phyloP scores from a whole-genome alignment of 2,329 filamentous ascomycete genomes.

The Camptophora hylomeconis region DNA sequence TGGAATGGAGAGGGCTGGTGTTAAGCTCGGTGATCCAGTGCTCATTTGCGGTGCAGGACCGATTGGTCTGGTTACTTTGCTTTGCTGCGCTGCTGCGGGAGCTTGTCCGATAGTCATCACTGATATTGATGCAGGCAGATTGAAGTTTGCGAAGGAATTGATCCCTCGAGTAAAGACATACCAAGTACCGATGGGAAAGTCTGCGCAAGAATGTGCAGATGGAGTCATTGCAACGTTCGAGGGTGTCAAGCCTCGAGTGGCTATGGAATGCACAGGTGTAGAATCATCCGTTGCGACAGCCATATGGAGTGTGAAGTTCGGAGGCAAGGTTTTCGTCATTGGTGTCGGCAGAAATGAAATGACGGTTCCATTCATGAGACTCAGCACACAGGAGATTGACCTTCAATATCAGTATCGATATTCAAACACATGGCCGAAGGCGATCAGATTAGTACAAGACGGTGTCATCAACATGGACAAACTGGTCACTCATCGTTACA shows the following conservation, averaged over 20 bases:
- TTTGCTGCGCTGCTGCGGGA: slow-evolving; percentile 74
- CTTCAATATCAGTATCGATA: slow-evolving; percentile 96
- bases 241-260: slow-evolving; percentile 66
- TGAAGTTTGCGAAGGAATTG: slow-evolving; percentile 73
- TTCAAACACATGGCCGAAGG: slow-evolving; percentile 88
- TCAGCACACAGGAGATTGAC: slow-evolving; percentile 83
- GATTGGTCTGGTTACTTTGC: slow-evolving; percentile 78
- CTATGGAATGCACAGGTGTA: slow-evolving; percentile 88
- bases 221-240: slow-evolving; percentile 59
- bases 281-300: slow-evolving; percentile 77
- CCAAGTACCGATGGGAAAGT: slow-evolving; percentile 27
- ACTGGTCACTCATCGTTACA: slow-evolving; percentile 78
- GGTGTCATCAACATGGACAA: slow-evolving; percentile 69
- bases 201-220: slow-evolving; percentile 56
- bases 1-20: slow-evolving; percentile 68
- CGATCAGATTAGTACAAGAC: slow-evolving; percentile 75
- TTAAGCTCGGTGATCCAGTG: slow-evolving; percentile 74
- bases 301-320: slow-evolving; percentile 86
- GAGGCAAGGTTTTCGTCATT: slow-evolving; percentile 93
- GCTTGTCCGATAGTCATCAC: slow-evolving; percentile 87
- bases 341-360: slow-evolving; percentile 94
- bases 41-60: slow-evolving; percentile 87
- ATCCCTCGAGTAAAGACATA: slow-evolving; percentile 69
- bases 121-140: slow-evolving; percentile 77
- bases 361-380: slow-evolving; percentile 86